Conservation (phyloP, 148 eudicot species). For the Arctostaphylos glauca region DNA sequence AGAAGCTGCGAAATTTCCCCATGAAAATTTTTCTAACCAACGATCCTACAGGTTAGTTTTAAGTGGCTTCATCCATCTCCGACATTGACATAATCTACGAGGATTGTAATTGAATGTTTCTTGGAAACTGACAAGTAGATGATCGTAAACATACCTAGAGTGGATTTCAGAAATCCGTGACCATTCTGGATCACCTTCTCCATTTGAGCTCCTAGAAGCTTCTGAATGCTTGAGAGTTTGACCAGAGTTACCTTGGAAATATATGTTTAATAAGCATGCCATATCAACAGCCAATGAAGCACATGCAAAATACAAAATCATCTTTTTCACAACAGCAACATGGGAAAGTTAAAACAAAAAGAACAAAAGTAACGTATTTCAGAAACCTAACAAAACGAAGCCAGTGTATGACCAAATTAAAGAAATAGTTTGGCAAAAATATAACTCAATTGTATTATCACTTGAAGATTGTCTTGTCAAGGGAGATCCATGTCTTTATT, state of each 20-base stretch:
- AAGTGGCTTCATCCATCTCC: too few relatives aligned
- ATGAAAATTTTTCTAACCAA: too few relatives aligned
- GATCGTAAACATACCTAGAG: constrained; percentile 48
- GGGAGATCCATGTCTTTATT: not conserved
- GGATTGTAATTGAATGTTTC: too few relatives aligned
- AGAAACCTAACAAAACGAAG: not conserved
- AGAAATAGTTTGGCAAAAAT: not conserved
- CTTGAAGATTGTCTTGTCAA: not conserved
- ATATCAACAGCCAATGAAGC: not conserved
- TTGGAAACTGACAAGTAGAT: constrained; percentile 1
- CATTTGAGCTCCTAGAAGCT: constrained; percentile 31
- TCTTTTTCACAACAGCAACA: not conserved
- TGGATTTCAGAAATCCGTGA: constrained; percentile 61
- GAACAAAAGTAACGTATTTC: not conserved
- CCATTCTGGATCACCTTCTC: constrained; percentile 71
- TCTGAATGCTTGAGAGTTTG: constrained; percentile 34
- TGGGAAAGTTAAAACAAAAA: not conserved
- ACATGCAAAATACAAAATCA: not conserved
- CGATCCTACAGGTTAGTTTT: too few relatives aligned
- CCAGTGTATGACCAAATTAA: not conserved
- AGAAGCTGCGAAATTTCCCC: too few relatives aligned
- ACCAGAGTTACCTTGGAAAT: constrained; percentile 35
- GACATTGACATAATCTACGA: too few relatives aligned
- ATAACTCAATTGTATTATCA: not conserved
- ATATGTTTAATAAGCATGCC: not conserved